phyloP scores from a whole-genome alignment of 352 stramenopile species.

The Pythium sukuiense region DNA sequence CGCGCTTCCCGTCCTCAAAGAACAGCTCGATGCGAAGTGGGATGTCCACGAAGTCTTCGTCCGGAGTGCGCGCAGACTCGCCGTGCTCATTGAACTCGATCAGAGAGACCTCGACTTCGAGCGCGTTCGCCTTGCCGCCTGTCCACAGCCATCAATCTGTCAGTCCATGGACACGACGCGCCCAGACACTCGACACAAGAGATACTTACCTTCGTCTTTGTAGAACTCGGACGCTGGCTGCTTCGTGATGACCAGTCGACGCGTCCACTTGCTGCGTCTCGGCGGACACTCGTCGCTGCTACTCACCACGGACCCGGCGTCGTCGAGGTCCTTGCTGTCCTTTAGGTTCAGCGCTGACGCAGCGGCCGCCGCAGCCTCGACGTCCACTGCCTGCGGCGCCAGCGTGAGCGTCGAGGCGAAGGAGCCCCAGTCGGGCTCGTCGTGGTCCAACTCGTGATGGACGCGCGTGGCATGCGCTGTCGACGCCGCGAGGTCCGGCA shows the following conservation, averaged over 20 bases:
- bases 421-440: constrained; percentile 18
- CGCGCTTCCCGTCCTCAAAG: constrained; percentile 84
- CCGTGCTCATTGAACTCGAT: constrained; percentile 76
- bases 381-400: background rate
- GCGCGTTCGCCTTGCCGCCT: constrained; percentile 78
- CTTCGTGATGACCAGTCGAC: constrained; percentile 82
- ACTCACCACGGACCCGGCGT: background rate
- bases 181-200: background rate
- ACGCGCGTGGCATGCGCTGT: background rate
- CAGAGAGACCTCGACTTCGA: constrained; percentile 78
- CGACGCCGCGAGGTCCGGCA: constrained; percentile 16
- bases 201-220: constrained; percentile 74
- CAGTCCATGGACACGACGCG: background rate
- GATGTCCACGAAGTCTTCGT: constrained; percentile 81
- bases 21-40: constrained; percentile 78
- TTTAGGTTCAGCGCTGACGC: constrained; percentile 10
- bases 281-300: constrained; percentile 10
- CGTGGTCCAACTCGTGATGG: background rate
- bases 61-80: constrained; percentile 59
- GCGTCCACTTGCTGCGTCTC: constrained; percentile 59
- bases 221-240: constrained; percentile 86
- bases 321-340: constrained; percentile 1
- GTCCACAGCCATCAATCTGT: background rate
- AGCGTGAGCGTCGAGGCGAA: constrained; percentile 25
- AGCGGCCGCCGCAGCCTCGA: background rate